Conservation (phyloP, 345 rosid genomes). For the Eucalyptus erythrocorys region DNA sequence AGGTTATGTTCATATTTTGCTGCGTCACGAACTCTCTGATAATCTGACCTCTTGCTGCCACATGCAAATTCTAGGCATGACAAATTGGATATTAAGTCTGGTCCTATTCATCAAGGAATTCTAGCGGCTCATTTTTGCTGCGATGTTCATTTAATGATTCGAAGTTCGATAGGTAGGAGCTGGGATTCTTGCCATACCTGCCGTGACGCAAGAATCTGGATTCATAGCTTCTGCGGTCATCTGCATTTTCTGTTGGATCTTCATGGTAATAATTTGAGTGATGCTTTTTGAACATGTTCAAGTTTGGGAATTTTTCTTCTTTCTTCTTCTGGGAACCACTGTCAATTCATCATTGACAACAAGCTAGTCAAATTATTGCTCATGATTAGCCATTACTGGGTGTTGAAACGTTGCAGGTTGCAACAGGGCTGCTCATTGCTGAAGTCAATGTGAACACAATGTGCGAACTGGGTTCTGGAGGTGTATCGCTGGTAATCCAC, state of each 20-base stretch:
- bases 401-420: constrained; percentile 32
- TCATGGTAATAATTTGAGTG: constrained; percentile 33
- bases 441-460: constrained; percentile 88
- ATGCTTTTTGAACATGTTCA: not conserved
- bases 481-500: constrained; percentile 65
- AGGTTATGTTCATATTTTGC: not conserved
- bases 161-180: constrained; percentile 61
- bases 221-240: constrained; percentile 76
- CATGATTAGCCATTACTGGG: not conserved
- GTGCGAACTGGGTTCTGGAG: constrained; percentile 92
- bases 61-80: not conserved
- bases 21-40: not conserved
- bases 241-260: constrained; percentile 68
- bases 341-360: not conserved
- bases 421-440: constrained; percentile 79
- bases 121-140: not conserved
- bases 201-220: constrained; percentile 86
- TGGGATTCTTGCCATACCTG: constrained; percentile 89
- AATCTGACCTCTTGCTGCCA: not conserved
- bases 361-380: not conserved
- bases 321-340: not conserved
- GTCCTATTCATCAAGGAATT: not conserved
- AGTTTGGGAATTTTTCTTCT: not conserved
- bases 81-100: not conserved
- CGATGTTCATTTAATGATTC: not conserved